Evolutionary conservation across 495 filamentous ascomycete species (phyloP).

Genomic region (Cercophora sp.): DNA sequence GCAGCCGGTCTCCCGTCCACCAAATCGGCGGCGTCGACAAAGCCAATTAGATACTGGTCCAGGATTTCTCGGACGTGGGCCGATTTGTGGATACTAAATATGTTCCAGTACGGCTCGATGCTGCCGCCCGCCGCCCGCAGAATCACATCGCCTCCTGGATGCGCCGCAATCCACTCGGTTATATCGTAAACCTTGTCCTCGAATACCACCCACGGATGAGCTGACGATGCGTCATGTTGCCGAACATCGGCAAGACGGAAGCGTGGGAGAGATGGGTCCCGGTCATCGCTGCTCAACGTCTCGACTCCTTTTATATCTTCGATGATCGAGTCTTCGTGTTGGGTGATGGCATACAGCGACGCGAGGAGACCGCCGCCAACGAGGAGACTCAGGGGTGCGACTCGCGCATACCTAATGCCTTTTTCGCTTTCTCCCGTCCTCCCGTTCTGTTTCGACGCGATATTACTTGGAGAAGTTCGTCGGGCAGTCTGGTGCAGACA

Average conservation of each 20-base stretch:
- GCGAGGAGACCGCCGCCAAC: constrained; percentile 25
- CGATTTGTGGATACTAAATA: constrained; percentile 58
- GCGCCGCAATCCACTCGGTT: constrained; percentile 54
- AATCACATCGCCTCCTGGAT: constrained; percentile 59
- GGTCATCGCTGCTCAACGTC: constrained; percentile 18
- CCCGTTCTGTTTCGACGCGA: neutral
- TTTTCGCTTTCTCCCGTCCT: neutral
- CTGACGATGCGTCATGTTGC: constrained; percentile 43
- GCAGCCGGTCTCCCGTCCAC: constrained; percentile 42
- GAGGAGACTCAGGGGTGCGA: constrained; percentile 19
- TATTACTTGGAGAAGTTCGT: neutral
- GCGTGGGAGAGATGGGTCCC: constrained; percentile 36
- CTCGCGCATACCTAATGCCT: constrained; percentile 11
- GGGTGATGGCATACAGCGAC: constrained; percentile 16
- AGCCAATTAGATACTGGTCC: constrained; percentile 51
- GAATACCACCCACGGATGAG: constrained; percentile 48
- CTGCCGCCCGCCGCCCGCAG: constrained; percentile 52
- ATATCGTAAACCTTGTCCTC: constrained; percentile 57
- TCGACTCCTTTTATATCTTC: neutral
- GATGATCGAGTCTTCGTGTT: constrained; percentile 12
- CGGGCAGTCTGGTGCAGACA: constrained; percentile 2
- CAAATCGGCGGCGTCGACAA: constrained; percentile 48
- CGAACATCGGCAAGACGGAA: constrained; percentile 47
- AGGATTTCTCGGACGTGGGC: constrained; percentile 56
- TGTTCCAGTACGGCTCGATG: constrained; percentile 61